A percentile compares a stretch with the other conserved stretches of the same genome.
Conservation (phyloP, 768 basidiomycete species). For the Gloeophyllum trabeum region DNA sequence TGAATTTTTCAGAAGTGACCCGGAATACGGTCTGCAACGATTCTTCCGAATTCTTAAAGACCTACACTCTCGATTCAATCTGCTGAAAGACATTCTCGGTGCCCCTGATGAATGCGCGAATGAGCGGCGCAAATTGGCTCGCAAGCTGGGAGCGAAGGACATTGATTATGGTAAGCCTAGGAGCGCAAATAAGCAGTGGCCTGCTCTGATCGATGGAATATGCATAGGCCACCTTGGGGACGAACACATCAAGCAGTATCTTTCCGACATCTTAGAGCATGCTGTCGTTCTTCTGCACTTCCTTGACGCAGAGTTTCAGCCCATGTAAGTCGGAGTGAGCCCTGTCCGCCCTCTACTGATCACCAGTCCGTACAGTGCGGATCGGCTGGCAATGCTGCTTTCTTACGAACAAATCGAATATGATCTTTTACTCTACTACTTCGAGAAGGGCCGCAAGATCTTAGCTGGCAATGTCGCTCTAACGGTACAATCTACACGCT, state of each 20-base stretch:
- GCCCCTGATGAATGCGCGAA: neutral
- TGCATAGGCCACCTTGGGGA: neutral
- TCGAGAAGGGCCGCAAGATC: constrained; percentile 3
- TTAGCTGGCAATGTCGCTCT: neutral
- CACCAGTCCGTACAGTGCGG: constrained; percentile 3
- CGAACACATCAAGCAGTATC: neutral
- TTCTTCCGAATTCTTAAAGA: neutral
- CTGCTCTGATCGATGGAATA: neutral
- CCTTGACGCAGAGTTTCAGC: constrained; percentile 8
- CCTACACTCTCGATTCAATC: neutral
- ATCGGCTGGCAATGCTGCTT: constrained; percentile 6
- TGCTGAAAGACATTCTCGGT: neutral
- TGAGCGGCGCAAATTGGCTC: neutral
- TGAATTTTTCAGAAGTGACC: neutral
- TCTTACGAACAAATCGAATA: constrained; percentile 10
- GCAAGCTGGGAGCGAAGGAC: neutral
- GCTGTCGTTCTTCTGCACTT: constrained; percentile 5
- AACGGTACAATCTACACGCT: too few species aligned
- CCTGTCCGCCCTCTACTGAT: neutral
- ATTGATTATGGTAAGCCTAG: neutral
- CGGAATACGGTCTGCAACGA: neutral
- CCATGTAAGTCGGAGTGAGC: constrained; percentile 5
- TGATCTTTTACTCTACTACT: constrained; percentile 9
- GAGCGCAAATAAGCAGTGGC: neutral
- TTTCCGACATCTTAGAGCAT: constrained; percentile 7